phyloP scores from a whole-genome alignment of 2,329 filamentous ascomycete genomes.

The Stachybotrys elegans region DNA sequence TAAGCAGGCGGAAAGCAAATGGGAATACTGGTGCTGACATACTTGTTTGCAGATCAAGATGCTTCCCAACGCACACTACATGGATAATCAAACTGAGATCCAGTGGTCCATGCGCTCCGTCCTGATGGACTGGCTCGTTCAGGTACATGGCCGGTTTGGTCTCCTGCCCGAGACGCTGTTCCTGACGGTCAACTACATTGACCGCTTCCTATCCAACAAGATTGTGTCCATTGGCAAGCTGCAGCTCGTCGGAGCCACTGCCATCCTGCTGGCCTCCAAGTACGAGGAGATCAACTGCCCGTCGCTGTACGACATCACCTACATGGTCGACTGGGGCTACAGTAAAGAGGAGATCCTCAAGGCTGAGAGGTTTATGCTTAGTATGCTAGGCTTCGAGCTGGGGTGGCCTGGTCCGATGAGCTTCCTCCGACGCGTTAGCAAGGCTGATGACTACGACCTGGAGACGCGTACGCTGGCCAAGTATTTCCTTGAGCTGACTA shows the following conservation, averaged over 20 bases:
- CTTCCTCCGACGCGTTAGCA: slow-evolving; percentile 93
- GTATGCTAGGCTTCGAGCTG: slow-evolving; percentile 90
- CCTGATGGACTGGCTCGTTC: slow-evolving; percentile 95
- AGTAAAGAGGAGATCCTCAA: slow-evolving; percentile 88
- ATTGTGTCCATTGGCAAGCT: slow-evolving; percentile 92
- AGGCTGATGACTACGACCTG: slow-evolving; percentile 94
- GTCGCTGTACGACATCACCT: slow-evolving; percentile 90
- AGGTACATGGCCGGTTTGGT: slow-evolving; percentile 88
- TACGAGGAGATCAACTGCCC: slow-evolving; percentile 99
- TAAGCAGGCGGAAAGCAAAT: slow-evolving; percentile 31
- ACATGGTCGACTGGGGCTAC: slow-evolving; percentile 96
- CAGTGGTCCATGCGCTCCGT: slow-evolving; percentile 99
- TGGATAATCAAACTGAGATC: slow-evolving; percentile 95
- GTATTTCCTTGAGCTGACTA: slow-evolving; percentile 93
- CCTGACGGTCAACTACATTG: slow-evolving; percentile 92
- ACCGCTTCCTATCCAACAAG: slow-evolving; percentile 92
- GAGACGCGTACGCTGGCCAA: slow-evolving; percentile 94
- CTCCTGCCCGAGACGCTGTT: slow-evolving; percentile 93
- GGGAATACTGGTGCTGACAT: slow-evolving; percentile 13
- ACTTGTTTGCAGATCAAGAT: slow-evolving; percentile 56
- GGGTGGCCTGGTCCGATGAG: slow-evolving; percentile 99
- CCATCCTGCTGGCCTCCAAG: slow-evolving; percentile 92
- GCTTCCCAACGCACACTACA: slow-evolving; percentile 87
- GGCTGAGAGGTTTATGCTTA: slow-evolving; percentile 96
- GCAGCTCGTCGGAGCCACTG: slow-evolving; percentile 92